Conservation (phyloP, 1,139 yeast species). For the Nakaseomyces bracarensis region DNA sequence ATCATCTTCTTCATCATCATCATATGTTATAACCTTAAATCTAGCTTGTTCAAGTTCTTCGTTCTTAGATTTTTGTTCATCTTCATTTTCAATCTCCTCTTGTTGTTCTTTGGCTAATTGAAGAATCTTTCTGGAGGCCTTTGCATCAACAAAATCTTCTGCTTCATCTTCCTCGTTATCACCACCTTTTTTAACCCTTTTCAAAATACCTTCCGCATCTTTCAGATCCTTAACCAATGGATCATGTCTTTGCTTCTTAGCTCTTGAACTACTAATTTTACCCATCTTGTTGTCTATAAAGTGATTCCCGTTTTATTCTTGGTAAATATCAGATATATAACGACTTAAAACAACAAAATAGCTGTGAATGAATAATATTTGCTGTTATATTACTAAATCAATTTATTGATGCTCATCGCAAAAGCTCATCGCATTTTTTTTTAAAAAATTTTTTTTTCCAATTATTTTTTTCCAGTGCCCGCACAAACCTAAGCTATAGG, state of each 20-base stretch:
- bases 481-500: too few species aligned
- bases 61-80: constrained; percentile 29
- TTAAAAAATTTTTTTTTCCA: constrained; percentile 1
- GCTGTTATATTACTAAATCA: not conserved
- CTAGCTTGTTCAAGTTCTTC: constrained; percentile 21
- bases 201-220: constrained; percentile 62
- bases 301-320: too few species aligned
- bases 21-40: constrained; percentile 24
- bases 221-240: constrained; percentile 74
- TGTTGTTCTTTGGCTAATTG: constrained; percentile 89
- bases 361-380: not conserved
- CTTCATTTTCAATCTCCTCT: constrained; percentile 55
- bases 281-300: constrained; percentile 62
- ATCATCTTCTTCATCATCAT: constrained; percentile 34
- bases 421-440: constrained; percentile 13
- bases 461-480: too few species aligned
- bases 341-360: not conserved
- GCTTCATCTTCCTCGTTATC: constrained; percentile 40
- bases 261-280: constrained; percentile 46
- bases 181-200: constrained; percentile 34
- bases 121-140: constrained; percentile 74
- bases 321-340: too few species aligned
- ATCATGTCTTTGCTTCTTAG: constrained; percentile 53
- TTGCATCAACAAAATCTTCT: constrained; percentile 70
- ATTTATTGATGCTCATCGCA: not conserved